Conservation (phyloP, 2,329 filamentous ascomycete genomes). For the Aspergillus persii region DNA sequence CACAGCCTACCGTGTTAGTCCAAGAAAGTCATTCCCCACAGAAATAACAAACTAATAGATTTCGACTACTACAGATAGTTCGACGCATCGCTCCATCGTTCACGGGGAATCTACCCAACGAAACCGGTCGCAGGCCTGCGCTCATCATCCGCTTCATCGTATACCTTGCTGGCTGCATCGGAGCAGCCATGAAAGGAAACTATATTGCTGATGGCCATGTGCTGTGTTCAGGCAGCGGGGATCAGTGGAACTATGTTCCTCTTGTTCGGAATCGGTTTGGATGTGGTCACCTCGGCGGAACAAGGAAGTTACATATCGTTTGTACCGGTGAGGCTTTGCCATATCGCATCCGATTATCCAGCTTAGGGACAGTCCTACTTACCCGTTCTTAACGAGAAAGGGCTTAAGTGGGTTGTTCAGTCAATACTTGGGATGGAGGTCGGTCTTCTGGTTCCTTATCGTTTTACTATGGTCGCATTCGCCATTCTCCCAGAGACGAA, state of each 20-base stretch:
- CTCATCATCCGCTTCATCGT: constrained; percentile 55
- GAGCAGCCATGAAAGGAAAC: constrained; percentile 38
- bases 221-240: constrained; percentile 43
- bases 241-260: constrained; percentile 43
- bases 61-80: constrained; percentile 38
- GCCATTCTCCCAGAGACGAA: constrained; percentile 56
- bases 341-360: no score
- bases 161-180: constrained; percentile 42
- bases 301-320: constrained; percentile 37
- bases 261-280: constrained; percentile 39
- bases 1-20: neutral
- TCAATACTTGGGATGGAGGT: constrained; percentile 63
- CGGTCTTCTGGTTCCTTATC: constrained; percentile 66
- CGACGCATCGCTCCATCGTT: constrained; percentile 55
- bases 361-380: no score
- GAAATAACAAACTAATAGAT: neutral
- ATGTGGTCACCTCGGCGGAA: constrained; percentile 38
- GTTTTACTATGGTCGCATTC: constrained; percentile 53
- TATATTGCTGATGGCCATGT: constrained; percentile 38
- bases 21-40: no score
- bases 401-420: constrained; percentile 57
- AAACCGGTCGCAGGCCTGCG: constrained; percentile 50
- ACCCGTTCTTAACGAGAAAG: no score
- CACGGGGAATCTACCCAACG: constrained; percentile 52
- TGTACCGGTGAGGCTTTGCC: neutral